phyloP scores from a whole-genome alignment of 176 grass and related monocot species.

The Luzula sylvatica region DNA sequence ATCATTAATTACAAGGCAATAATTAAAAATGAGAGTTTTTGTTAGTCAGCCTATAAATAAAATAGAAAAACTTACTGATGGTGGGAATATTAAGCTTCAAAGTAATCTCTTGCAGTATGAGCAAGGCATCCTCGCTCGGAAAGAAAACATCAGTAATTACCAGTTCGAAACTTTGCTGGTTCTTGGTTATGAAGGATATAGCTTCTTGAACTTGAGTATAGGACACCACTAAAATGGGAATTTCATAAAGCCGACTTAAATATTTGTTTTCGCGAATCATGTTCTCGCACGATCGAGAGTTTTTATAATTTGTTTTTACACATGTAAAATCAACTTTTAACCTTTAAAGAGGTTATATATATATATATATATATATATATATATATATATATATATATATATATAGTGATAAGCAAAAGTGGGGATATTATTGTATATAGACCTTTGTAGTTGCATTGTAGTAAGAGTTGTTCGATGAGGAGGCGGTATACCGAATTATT shows the following conservation, averaged over 20 bases:
- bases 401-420: too few species aligned
- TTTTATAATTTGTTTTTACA: neutral
- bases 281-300: neutral
- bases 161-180: constrained; percentile 31
- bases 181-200: constrained; percentile 21
- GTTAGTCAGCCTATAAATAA: too few species aligned
- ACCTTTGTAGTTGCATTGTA: constrained; percentile 37
- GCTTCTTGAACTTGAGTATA: constrained; percentile 25
- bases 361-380: too few species aligned
- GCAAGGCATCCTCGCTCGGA: constrained; percentile 26
- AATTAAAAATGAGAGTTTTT: too few species aligned
- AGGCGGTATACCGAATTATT: constrained; percentile 20
- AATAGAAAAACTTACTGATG: constrained; percentile 24
- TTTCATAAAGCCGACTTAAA: neutral
- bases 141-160: constrained; percentile 36
- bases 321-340: neutral
- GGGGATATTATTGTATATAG: too few species aligned
- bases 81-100: constrained; percentile 25
- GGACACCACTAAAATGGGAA: constrained; percentile 10
- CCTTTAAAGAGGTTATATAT: too few species aligned
- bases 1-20: neutral
- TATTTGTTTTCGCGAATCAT: neutral
- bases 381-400: too few species aligned
- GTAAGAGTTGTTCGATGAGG: constrained; percentile 24
- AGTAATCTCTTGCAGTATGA: constrained; percentile 31